phyloP scores from a whole-genome alignment of 352 stramenopile species.

The Globisporangium perplexum region DNA sequence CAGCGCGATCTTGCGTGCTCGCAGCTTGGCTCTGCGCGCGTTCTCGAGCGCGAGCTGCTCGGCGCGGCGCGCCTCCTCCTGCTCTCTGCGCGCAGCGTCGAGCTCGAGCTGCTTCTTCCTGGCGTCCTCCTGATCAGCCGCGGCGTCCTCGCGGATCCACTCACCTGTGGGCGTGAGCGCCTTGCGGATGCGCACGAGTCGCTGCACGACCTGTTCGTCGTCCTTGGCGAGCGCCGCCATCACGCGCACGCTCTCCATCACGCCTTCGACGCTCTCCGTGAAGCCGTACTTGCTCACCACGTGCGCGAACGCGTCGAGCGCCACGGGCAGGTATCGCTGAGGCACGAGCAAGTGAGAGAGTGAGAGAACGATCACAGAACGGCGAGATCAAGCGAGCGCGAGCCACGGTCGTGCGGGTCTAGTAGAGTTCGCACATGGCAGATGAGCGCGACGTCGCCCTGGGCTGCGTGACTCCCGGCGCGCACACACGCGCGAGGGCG shows the following conservation, averaged over 20 bases:
- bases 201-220: slow-evolving; percentile 27
- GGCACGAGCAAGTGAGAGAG: not conserved
- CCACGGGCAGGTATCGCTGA: slow-evolving; percentile 44
- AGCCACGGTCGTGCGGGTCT: not conserved
- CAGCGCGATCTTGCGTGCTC: slow-evolving; percentile 54
- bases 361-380: not conserved
- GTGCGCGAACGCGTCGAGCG: slow-evolving; percentile 31
- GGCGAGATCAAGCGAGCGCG: not conserved
- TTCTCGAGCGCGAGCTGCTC: slow-evolving; percentile 32
- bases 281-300: slow-evolving; percentile 49
- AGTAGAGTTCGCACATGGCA: not conserved
- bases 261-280: slow-evolving; percentile 28
- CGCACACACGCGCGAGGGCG: not conserved
- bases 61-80: slow-evolving; percentile 25
- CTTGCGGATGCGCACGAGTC: slow-evolving; percentile 39
- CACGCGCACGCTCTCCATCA: slow-evolving; percentile 38
- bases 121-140: slow-evolving; percentile 36
- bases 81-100: slow-evolving; percentile 13
- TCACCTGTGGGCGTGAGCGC: slow-evolving; percentile 39
- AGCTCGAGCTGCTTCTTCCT: slow-evolving; percentile 23
- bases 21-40: slow-evolving; percentile 29
- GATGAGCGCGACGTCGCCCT: slow-evolving; percentile 14
- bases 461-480: slow-evolving; percentile 22
- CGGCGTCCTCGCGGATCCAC: slow-evolving; percentile 50
- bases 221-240: slow-evolving; percentile 35